phyloP scores from a whole-genome alignment of 176 grass and related monocot genomes.

The Avena atlantica region DNA sequence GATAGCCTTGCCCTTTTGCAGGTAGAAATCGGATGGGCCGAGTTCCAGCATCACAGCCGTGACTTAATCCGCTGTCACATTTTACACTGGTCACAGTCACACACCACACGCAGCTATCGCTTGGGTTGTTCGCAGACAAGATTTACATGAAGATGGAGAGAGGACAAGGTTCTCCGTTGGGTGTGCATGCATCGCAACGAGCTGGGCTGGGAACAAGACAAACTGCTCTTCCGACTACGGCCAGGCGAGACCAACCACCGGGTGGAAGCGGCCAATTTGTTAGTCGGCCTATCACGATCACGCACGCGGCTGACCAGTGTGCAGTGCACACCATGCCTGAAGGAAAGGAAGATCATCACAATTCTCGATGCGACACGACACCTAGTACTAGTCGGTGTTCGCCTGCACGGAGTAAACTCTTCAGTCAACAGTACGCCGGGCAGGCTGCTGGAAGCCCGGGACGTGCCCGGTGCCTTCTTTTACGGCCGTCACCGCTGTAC shows the following conservation, averaged over 20 bases:
- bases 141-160: background rate
- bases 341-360: background rate
- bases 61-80: too few species aligned
- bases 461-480: background rate
- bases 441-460: background rate
- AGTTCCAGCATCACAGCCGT: too few species aligned
- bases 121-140: too few species aligned
- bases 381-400: background rate
- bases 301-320: background rate
- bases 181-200: background rate
- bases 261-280: background rate
- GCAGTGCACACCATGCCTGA: slow-evolving; percentile 3
- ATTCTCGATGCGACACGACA: background rate
- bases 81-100: too few species aligned
- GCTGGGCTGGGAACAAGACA: background rate
- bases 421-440: background rate
- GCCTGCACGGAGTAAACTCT: background rate
- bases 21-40: background rate
- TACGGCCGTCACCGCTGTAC: background rate
- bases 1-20: background rate
- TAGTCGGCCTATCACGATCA: background rate
- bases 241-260: background rate
- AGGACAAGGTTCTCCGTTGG: background rate
- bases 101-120: too few species aligned
- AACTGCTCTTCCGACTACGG: background rate